These are phyloP conservation scores for Schwanniomyces polymorphus DNA, from an alignment of 805 yeast genomes.

Conservation along the genomic window DNA sequence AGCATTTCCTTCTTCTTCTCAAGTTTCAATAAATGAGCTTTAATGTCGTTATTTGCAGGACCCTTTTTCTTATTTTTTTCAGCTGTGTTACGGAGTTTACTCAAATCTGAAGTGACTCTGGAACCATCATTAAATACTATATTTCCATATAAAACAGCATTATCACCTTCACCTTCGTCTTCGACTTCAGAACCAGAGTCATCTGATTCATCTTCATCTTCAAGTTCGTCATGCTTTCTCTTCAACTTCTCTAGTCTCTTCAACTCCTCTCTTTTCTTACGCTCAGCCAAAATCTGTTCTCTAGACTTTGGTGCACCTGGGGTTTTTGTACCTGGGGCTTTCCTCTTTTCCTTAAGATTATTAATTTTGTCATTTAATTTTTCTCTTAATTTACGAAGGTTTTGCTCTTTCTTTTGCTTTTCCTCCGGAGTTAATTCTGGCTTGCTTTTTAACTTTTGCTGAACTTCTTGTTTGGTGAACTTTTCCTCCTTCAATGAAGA, in stretches of 20 bases:
- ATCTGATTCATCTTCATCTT: conserved; percentile 42
- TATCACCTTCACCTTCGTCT: conserved; percentile 27
- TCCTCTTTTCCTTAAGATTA: conserved; percentile 72
- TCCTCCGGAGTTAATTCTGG: conserved; percentile 46
- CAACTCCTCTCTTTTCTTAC: conserved; percentile 49
- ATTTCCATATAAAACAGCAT: conserved; percentile 68
- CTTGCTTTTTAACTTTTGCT: conserved; percentile 14
- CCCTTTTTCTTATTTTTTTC: conserved; percentile 68
- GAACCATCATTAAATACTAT: conserved; percentile 83
- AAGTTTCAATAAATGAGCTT: conserved; percentile 74
- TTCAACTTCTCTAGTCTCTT: conserved; percentile 46
- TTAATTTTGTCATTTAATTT: conserved; percentile 75
- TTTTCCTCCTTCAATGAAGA: background rate
- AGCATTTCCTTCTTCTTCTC: conserved; percentile 73
- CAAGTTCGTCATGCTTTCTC: conserved; percentile 39
- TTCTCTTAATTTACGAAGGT: conserved; percentile 69
- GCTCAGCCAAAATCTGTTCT: conserved; percentile 72
- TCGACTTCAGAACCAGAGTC: conserved; percentile 29
- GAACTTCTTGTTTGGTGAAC: conserved; percentile 6
- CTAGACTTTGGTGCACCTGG: conserved; percentile 84
- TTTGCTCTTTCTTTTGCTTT: conserved; percentile 48
- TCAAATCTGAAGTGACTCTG: conserved; percentile 71
- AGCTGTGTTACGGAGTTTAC: conserved; percentile 47
- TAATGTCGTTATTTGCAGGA: conserved; percentile 80
- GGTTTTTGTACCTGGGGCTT: conserved; percentile 84